Percentiles rank a stretch among this genome's conserved stretches.
phyloP scores from a whole-genome alignment of 352 stramenopile genomes.

The Pythium pyrilobum region DNA sequence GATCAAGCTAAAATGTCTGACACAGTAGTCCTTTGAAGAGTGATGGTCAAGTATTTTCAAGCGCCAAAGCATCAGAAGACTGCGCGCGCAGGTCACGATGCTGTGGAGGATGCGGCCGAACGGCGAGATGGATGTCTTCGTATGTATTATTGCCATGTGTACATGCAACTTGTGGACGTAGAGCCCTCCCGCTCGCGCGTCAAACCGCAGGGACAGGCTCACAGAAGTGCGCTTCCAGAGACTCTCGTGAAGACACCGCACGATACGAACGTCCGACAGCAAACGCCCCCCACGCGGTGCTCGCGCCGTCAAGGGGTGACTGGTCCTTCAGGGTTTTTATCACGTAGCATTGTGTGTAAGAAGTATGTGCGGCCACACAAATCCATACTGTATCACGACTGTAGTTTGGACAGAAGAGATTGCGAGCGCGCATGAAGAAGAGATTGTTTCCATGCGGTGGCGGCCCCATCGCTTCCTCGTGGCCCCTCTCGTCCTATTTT shows the following conservation, averaged over 20 bases:
- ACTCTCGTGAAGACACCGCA: constrained; percentile 32
- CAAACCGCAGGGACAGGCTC: too few relatives aligned
- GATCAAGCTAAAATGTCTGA: constrained; percentile 4
- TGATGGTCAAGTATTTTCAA: too few relatives aligned
- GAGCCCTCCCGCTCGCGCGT: constrained; percentile 1
- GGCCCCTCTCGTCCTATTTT: not conserved
- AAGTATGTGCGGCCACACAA: constrained; percentile 85
- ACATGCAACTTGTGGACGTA: constrained; percentile 2
- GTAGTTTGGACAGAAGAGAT: too few relatives aligned
- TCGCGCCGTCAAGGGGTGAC: not conserved
- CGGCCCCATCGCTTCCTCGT: too few relatives aligned
- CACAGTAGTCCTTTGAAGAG: not conserved
- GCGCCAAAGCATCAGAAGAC: too few relatives aligned
- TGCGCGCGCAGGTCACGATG: too few relatives aligned
- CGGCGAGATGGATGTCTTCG: too few relatives aligned
- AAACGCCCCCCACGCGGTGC: too few relatives aligned
- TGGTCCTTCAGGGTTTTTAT: constrained; percentile 88
- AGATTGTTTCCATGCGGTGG: not conserved
- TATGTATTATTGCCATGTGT: not conserved
- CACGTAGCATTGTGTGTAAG: constrained; percentile 83
- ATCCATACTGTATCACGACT: not conserved
- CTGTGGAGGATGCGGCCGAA: too few relatives aligned
- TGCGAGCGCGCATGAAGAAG: not conserved
- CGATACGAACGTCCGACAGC: constrained; percentile 74
- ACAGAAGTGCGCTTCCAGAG: constrained; percentile 32